These are phyloP conservation scores for Adiantum capillusveneris DNA, from an alignment of 75 land plant genomes.

Conservation along the genomic window DNA sequence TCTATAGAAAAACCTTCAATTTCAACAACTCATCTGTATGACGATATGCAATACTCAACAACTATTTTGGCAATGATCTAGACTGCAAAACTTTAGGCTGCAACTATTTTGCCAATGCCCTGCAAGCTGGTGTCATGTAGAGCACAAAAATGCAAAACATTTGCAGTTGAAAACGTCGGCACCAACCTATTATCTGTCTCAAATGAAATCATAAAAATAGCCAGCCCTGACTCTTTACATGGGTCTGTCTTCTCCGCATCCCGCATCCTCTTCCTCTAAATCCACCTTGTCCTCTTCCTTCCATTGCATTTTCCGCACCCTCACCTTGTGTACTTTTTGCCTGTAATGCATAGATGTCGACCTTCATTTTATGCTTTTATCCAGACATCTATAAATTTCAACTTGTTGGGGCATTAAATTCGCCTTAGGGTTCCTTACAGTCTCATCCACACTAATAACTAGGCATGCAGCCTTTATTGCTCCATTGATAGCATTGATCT, in stretches of 20 bases:
- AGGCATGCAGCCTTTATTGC: slow-evolving; percentile 96
- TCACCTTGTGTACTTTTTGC: slow-evolving; percentile 98
- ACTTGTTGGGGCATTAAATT: background rate
- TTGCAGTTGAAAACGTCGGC: background rate
- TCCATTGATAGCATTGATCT: slow-evolving; percentile 98
- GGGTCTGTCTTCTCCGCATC: slow-evolving; percentile 76
- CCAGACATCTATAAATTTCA: too few relatives aligned
- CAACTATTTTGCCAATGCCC: too few relatives aligned
- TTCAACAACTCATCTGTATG: too few relatives aligned
- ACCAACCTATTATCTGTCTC: too few relatives aligned
- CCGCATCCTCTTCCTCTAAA: slow-evolving; percentile 78
- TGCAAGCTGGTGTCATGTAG: background rate
- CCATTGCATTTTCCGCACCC: slow-evolving; percentile 91
- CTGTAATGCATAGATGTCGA: slow-evolving; percentile 23
- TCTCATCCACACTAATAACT: slow-evolving; percentile 96
- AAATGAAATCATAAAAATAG: background rate
- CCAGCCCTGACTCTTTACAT: background rate
- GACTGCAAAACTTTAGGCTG: slow-evolving; percentile 1
- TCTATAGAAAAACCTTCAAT: too few relatives aligned
- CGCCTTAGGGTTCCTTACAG: slow-evolving; percentile 94
- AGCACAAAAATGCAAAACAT: background rate
- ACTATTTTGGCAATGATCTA: background rate
- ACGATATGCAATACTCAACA: background rate
- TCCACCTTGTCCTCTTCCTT: slow-evolving; percentile 76
- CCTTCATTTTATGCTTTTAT: too few relatives aligned